These are phyloP conservation scores for Penicillium sp. DNA, from an alignment of 2,329 filamentous ascomycete genomes.

Conservation along the genomic window DNA sequence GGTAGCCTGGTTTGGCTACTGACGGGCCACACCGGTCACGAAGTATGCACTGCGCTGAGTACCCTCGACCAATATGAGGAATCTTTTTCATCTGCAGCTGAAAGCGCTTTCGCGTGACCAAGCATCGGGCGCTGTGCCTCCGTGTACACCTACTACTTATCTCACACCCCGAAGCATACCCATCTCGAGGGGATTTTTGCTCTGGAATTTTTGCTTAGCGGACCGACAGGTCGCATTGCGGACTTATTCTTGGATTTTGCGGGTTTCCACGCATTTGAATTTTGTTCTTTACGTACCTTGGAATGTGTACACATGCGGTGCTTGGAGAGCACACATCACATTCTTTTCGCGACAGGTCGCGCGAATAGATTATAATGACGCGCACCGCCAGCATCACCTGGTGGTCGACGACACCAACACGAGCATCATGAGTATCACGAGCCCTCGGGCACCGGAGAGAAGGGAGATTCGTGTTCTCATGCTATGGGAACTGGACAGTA, in stretches of 20 bases:
- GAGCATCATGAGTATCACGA: conserved; percentile 16
- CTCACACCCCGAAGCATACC: neutral
- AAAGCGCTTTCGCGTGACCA: conserved; percentile 10
- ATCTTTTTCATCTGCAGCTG: conserved; percentile 16
- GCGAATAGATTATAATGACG: conserved; percentile 22
- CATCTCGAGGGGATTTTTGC: neutral
- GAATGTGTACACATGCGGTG: conserved; percentile 1
- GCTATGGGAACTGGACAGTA: neutral
- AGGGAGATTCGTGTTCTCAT: neutral
- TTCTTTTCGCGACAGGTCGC: conserved; percentile 11
- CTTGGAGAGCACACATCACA: conserved; percentile 11
- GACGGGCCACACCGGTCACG: conserved; percentile 35
- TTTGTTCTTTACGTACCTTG: conserved; percentile 4
- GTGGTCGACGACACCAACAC: conserved; percentile 16
- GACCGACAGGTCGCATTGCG: neutral
- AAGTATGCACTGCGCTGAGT: conserved; percentile 28
- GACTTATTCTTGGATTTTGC: neutral
- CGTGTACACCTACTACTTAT: too few species aligned
- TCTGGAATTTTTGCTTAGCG: neutral
- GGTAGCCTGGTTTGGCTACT: conserved; percentile 37
- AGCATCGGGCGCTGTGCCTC: neutral
- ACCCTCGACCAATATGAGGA: conserved; percentile 26
- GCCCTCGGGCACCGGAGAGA: neutral
- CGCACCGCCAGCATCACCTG: conserved; percentile 13
- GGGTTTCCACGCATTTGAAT: neutral